Conservation (phyloP, 305 asterid species). For the Stenogyne calaminthoides region DNA sequence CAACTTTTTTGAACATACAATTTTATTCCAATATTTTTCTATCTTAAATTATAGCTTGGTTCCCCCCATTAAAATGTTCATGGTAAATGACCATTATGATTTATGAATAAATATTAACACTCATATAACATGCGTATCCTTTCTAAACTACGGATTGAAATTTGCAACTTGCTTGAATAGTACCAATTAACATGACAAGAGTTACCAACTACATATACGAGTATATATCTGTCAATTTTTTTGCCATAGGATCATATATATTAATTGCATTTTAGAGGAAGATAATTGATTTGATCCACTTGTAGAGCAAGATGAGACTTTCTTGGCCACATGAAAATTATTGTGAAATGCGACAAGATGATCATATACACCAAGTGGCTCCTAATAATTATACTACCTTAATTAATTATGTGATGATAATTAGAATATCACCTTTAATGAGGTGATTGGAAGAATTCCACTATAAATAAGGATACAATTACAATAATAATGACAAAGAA, state of each 20-base stretch:
- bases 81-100: no score
- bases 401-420: no score
- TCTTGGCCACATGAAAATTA: conserved; percentile 15
- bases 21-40: no score
- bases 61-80: no score
- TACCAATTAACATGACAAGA: conserved; percentile 16
- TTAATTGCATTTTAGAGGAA: neutral
- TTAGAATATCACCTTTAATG: no score
- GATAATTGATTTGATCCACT: conserved; percentile 25
- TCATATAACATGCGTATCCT: neutral
- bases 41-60: no score
- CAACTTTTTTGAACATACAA: no score
- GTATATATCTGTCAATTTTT: neutral
- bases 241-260: neutral
- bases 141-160: neutral
- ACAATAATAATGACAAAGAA: no score
- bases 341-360: neutral
- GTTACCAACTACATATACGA: neutral
- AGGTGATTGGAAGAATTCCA: no score
- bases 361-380: neutral
- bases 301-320: conserved; percentile 9
- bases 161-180: neutral
- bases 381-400: no score
- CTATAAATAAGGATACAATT: no score
- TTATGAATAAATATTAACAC: no score